Percentiles rank a stretch among this genome's conserved stretches.
phyloP scores from a whole-genome alignment of 2,329 filamentous ascomycete species.

The Cytospora leucostoma region DNA sequence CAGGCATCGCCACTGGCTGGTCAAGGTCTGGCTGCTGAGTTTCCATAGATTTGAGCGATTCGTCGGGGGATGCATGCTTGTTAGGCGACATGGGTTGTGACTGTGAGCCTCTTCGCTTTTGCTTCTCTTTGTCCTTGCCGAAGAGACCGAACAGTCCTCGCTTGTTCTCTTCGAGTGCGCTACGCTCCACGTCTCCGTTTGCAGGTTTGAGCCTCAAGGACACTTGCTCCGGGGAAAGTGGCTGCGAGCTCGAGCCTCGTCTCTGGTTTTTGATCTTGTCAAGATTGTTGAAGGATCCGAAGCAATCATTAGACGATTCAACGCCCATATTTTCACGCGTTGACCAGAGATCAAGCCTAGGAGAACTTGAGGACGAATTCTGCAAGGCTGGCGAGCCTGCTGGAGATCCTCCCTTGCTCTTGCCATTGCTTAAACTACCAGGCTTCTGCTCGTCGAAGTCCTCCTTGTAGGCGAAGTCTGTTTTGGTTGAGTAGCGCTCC shows the following conservation, averaged over 20 bases:
- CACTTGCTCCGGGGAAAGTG: not conserved
- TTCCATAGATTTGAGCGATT: not conserved
- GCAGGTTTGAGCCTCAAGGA: not conserved
- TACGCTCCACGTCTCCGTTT: not conserved
- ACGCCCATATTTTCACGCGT: not conserved
- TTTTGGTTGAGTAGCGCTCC: not conserved
- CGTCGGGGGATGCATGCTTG: not conserved
- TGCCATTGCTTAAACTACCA: not conserved
- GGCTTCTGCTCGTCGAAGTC: not conserved
- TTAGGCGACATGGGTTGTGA: not conserved
- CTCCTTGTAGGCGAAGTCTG: not conserved
- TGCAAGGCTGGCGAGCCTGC: not conserved
- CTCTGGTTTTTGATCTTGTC: constrained; percentile 4
- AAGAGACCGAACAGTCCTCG: not conserved
- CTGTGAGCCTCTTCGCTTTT: not conserved
- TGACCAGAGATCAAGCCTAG: not conserved
- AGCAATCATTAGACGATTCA: not conserved
- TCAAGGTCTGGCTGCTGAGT: not conserved
- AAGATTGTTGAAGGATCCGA: not conserved
- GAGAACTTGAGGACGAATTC: not conserved
- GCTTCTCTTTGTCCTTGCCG: constrained; percentile 8
- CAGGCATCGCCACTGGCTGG: not conserved
- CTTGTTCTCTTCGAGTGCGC: not conserved
- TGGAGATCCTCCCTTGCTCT: not conserved
- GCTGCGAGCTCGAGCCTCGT: not conserved